Base-by-base conservation (phyloP, 805 yeast species). In the Yamadazyma paraphyllophila region DNA sequence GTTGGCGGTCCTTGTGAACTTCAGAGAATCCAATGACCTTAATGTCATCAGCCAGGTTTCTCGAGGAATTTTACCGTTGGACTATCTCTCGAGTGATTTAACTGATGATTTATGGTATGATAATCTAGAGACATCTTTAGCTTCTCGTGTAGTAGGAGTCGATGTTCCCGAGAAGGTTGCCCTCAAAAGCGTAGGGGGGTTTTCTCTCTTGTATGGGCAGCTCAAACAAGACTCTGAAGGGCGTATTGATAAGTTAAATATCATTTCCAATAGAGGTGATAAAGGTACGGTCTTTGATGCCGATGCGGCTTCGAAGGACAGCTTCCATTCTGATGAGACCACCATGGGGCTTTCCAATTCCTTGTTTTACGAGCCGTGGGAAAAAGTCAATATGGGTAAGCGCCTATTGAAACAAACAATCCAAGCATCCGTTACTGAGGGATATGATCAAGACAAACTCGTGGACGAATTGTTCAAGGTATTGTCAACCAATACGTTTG, bases 1-100 rank as follows among this genome's bases (percentile, higher is more conserved):
- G 48, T 47, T 91, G 1, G 86, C 95, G 0, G 85, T 85, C 2
- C 72, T 92, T 24, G 82, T 94, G 13, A 92, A 92, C 60, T 82
- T 79, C 59, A 67, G 87, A 39, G 94, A 85, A 54, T 62, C 65
- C 41, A 51, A 55, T 15, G 13, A 51, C 45, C 11, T 53, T 47
- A 63, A 52, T 39, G 38, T 50, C 1, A 44, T 58, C 11, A 60
- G 73, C 41, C 67, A 67, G 36, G 59, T 79, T 1, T 78, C 84
- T 1, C 63, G 87, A 35, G 87, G 87, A 1, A 49, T 71, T 10
- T 61, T 82, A 31, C 79, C 84, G 3, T 53, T 67, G 14, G 65
- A 66, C 38, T 81, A 69, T 54, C 62, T 81, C 16, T 46, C 60
- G n/a, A 62, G 75, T 10, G 47, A 55, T 3, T 44, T 52, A 2